Evolutionary conservation across 108 stramenopile species (phyloP).

Genomic region (Aurantiochytrium sp.): DNA sequence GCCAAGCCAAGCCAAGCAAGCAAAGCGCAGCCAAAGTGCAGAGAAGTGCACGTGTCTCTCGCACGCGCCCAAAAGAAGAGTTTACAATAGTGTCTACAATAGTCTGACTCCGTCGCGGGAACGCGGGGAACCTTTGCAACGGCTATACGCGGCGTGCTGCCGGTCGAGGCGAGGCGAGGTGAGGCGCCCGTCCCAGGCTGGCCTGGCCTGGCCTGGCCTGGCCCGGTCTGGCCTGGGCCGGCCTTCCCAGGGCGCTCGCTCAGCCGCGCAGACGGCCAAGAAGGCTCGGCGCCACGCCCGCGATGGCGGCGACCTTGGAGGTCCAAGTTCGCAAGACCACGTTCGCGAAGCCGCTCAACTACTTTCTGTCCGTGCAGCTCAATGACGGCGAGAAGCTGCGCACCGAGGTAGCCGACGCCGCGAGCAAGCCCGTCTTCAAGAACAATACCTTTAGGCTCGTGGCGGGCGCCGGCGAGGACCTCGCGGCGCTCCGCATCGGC

Average conservation of each 20-base stretch:
- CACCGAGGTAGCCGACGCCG: background rate
- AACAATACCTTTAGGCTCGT: background rate
- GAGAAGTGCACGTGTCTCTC: no score
- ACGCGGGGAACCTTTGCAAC: no score
- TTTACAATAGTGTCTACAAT: no score
- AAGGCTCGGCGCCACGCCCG: background rate
- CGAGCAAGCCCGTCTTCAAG: background rate
- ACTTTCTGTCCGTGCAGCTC: background rate
- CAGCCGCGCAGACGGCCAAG: background rate
- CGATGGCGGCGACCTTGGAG: background rate
- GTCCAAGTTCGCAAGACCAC: conserved; percentile 12
- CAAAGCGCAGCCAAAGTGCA: no score
- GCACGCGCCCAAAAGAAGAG: no score
- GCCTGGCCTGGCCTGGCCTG: background rate
- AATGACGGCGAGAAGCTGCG: conserved; percentile 25
- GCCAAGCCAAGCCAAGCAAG: no score
- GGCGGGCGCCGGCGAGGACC: background rate
- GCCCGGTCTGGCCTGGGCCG: background rate
- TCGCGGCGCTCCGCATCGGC: background rate
- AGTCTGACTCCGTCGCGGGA: no score
- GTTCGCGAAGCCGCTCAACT: conserved; percentile 7
- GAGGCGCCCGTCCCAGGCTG: no score
- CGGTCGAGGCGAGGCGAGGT: no score
- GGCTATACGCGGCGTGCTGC: no score
- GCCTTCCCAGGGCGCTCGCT: no score